Percentiles rank a stretch among this genome's conserved stretches.
Evolutionary conservation across 2,329 filamentous ascomycete species (phyloP).

Genomic region (Hansfordia pulvinata): DNA sequence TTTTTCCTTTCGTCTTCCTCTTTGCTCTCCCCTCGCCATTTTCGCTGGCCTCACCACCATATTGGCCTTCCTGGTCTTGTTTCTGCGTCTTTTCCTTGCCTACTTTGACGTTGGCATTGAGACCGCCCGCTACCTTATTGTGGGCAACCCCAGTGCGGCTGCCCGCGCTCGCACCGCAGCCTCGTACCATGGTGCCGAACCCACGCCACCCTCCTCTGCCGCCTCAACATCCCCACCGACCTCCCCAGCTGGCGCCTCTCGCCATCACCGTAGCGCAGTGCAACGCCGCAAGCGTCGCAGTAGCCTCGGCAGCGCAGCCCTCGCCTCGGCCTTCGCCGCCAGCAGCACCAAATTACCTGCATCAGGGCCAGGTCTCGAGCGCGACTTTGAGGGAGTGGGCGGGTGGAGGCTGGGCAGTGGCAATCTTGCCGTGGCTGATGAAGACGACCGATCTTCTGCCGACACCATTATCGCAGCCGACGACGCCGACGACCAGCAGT

Average conservation of each 20-base stretch:
- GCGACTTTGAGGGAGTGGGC: conserved; percentile 46
- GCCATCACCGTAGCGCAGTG: no score
- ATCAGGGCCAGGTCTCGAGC: no score
- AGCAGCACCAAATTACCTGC: no score
- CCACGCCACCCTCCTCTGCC: conserved; percentile 2
- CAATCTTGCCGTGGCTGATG: conserved; percentile 8
- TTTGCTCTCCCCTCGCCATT: conserved; percentile 50
- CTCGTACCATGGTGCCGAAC: no score
- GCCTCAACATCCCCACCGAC: conserved; percentile 2
- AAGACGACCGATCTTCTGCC: no score
- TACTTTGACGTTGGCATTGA: conserved; percentile 50
- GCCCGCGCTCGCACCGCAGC: no score
- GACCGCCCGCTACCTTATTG: conserved; percentile 40
- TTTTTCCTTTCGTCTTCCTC: conserved; percentile 48
- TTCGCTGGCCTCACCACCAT: conserved; percentile 50
- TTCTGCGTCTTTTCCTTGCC: conserved; percentile 44
- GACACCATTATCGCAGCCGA: no score
- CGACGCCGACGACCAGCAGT: conserved; percentile 24
- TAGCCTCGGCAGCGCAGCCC: conserved; percentile 3
- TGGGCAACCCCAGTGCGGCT: conserved; percentile 11
- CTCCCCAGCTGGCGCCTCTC: no score
- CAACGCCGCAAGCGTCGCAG: conserved; percentile 4
- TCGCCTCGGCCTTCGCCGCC: conserved; percentile 19
- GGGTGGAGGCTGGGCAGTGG: conserved; percentile 36
- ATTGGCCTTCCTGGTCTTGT: conserved; percentile 46